These are phyloP conservation scores for Kazachstania sp. DNA, from an alignment of 1,139 yeast species.

Conservation along the genomic window DNA sequence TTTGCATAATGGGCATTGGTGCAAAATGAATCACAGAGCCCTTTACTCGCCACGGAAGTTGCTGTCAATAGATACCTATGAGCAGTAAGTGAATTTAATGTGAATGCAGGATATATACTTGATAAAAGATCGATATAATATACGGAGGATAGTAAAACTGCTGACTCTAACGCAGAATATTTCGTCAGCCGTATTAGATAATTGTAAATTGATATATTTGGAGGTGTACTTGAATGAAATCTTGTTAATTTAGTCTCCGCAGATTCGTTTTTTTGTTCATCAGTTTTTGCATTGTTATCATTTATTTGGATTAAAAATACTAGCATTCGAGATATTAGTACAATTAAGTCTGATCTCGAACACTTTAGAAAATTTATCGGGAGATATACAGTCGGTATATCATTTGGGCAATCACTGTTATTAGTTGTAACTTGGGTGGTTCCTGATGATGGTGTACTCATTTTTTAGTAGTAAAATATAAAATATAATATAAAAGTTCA, in stretches of 20 bases:
- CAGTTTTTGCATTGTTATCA: constrained; percentile 35
- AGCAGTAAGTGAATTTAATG: constrained; percentile 82
- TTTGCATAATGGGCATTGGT: constrained; percentile 91
- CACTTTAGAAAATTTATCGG: constrained; percentile 48
- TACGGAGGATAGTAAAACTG: constrained; percentile 69
- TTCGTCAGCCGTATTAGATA: constrained; percentile 71
- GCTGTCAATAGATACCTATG: constrained; percentile 88
- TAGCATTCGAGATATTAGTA: constrained; percentile 71
- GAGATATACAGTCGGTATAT: constrained; percentile 27
- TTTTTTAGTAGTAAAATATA: background rate
- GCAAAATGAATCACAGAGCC: constrained; percentile 88
- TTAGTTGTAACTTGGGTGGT: background rate
- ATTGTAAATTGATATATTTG: constrained; percentile 70
- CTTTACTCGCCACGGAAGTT: constrained; percentile 85
- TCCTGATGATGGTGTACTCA: background rate
- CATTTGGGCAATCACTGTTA: background rate
- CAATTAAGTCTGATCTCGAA: constrained; percentile 59
- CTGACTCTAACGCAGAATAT: constrained; percentile 77
- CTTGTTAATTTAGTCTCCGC: constrained; percentile 46
- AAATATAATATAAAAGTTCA: background rate
- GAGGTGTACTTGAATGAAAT: constrained; percentile 90
- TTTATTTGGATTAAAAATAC: constrained; percentile 61
- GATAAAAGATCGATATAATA: constrained; percentile 84
- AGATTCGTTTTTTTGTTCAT: constrained; percentile 6
- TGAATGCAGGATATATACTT: constrained; percentile 69